phyloP scores from a whole-genome alignment of 805 yeast genomes.

The Teunomyces pallodes region DNA sequence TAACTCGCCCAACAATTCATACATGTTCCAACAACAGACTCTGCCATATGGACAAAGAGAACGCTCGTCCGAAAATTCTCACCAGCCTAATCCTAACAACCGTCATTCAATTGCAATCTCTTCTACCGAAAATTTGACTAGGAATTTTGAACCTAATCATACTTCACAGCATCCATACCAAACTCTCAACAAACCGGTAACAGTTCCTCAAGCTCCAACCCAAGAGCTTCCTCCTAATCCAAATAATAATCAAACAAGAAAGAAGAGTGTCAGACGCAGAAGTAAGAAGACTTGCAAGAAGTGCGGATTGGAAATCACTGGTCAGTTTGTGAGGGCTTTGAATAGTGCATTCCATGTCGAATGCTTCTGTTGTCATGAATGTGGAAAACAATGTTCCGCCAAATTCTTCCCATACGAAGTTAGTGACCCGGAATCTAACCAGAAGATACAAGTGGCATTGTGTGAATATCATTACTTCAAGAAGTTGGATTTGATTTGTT shows the following conservation, averaged over 20 bases:
- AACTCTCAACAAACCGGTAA: background rate
- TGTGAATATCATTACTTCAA: slow-evolving; percentile 93
- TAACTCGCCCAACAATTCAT: background rate
- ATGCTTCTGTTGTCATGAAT: slow-evolving; percentile 84
- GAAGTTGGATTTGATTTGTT: slow-evolving; percentile 81
- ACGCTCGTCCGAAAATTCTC: background rate
- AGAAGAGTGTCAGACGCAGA: slow-evolving; percentile 10
- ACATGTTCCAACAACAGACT: background rate
- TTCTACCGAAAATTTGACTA: slow-evolving; percentile 11
- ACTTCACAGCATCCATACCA: background rate
- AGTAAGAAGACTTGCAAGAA: slow-evolving; percentile 31
- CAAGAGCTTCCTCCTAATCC: slow-evolving; percentile 5
- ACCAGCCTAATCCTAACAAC: slow-evolving; percentile 10
- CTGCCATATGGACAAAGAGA: background rate
- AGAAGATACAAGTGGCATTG: slow-evolving; percentile 42
- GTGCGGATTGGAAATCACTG: slow-evolving; percentile 40
- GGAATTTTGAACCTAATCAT: background rate
- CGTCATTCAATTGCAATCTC: slow-evolving; percentile 31
- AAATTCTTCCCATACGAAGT: slow-evolving; percentile 82
- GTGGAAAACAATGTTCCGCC: slow-evolving; percentile 75
- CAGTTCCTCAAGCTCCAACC: slow-evolving; percentile 6
- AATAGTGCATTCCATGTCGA: slow-evolving; percentile 78
- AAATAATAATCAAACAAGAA: background rate
- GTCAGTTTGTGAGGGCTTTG: slow-evolving; percentile 86
- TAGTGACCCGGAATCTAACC: slow-evolving; percentile 33